Evolutionary conservation across 805 yeast species (phyloP).

Genomic region (Sungouiozyma intestinalis): DNA sequence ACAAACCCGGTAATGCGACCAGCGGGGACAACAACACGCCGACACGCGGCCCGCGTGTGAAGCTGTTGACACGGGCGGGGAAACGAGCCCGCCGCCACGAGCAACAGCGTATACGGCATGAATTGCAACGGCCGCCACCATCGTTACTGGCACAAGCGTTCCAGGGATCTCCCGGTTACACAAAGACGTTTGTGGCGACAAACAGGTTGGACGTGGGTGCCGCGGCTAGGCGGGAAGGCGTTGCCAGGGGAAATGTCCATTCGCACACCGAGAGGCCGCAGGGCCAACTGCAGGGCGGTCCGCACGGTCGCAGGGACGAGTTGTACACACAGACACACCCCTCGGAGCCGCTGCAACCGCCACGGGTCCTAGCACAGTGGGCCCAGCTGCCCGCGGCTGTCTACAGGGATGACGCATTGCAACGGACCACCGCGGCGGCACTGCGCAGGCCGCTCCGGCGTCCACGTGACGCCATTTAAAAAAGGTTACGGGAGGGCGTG

Average conservation of each 20-base stretch:
- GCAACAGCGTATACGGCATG: conserved; percentile 12
- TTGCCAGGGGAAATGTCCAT: background rate
- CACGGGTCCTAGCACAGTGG: background rate
- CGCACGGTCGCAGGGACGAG: background rate
- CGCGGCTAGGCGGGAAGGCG: conserved; percentile 3
- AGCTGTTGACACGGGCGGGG: conserved; percentile 7
- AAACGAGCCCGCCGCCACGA: conserved; percentile 11
- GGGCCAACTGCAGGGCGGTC: no score
- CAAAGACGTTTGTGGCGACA: conserved; percentile 17
- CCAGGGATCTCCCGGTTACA: conserved; percentile 25
- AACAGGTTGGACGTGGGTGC: conserved; percentile 24
- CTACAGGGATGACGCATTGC: background rate
- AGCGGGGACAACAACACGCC: background rate
- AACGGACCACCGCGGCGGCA: background rate
- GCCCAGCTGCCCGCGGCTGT: background rate
- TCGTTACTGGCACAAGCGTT: conserved; percentile 9
- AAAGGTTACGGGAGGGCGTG: no score
- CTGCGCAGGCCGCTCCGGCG: background rate
- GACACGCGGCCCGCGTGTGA: background rate
- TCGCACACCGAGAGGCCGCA: background rate
- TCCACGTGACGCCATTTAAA: background rate
- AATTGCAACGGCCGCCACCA: conserved; percentile 5
- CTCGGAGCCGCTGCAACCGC: background rate
- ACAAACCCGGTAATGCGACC: background rate
- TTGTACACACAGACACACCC: background rate